These are phyloP conservation scores for Crithidia brevicula DNA, from an alignment of 208 protist species.

Conservation along the genomic window DNA sequence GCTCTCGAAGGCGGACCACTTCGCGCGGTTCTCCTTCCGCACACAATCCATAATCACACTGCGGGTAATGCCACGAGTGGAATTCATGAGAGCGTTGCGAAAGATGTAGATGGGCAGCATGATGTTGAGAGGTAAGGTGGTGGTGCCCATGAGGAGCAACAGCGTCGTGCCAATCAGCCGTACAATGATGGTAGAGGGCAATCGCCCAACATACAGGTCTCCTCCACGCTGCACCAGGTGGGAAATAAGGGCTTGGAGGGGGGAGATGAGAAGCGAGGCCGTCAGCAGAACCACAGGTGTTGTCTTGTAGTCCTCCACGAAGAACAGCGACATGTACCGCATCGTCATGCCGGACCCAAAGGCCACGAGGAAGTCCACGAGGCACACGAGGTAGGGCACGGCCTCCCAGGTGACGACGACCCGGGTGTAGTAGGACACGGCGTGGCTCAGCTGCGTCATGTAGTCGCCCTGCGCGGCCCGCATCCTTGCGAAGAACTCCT, in stretches of 20 bases:
- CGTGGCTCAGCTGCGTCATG: background rate
- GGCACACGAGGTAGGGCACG: slow-evolving; percentile 58
- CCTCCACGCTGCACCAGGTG: slow-evolving; percentile 24
- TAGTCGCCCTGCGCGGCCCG: slow-evolving; percentile 3
- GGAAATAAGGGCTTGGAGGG: slow-evolving; percentile 20
- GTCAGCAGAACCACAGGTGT: slow-evolving; percentile 31
- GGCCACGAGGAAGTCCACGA: slow-evolving; percentile 50
- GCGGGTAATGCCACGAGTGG: slow-evolving; percentile 48
- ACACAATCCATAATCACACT: slow-evolving; percentile 76
- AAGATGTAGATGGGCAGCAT: slow-evolving; percentile 40
- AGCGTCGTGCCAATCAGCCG: slow-evolving; percentile 43
- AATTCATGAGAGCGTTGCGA: slow-evolving; percentile 62
- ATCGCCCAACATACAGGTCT: slow-evolving; percentile 24
- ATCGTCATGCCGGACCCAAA: slow-evolving; percentile 58
- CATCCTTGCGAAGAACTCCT: slow-evolving; percentile 10
- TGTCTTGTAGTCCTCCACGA: slow-evolving; percentile 39
- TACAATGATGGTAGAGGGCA: slow-evolving; percentile 39
- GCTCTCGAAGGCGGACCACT: slow-evolving; percentile 70
- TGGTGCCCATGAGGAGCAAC: slow-evolving; percentile 35
- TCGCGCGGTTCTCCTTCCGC: slow-evolving; percentile 39
- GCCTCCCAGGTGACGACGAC: slow-evolving; percentile 23
- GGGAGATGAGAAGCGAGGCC: slow-evolving; percentile 25
- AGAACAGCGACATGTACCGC: slow-evolving; percentile 52
- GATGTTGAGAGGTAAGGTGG: slow-evolving; percentile 21
- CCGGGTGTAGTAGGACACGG: background rate